These are phyloP conservation scores for Camelina sativa DNA, from an alignment of 345 rosid species.

Conservation along the genomic window DNA sequence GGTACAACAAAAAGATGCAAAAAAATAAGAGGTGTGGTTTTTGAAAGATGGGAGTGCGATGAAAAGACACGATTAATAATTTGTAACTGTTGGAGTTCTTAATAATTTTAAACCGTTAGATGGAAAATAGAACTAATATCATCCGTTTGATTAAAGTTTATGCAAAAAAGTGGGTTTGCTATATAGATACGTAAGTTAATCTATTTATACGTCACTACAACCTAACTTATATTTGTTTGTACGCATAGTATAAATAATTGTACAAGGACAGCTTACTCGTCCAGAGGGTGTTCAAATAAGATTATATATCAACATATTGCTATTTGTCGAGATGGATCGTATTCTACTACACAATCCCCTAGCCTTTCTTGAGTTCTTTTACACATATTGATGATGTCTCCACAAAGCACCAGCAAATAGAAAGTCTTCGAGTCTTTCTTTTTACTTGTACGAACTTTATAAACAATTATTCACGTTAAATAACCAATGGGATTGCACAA, in stretches of 20 bases:
- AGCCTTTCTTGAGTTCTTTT: background rate
- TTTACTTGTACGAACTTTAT: constrained; percentile 16
- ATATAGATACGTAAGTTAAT: background rate
- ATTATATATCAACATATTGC: background rate
- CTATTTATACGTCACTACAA: background rate
- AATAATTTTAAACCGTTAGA: no score
- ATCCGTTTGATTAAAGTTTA: no score
- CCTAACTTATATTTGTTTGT: background rate
- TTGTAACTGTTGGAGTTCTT: no score
- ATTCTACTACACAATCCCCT: background rate
- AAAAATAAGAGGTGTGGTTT: no score
- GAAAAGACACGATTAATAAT: no score
- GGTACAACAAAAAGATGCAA: no score
- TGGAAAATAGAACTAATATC: no score
- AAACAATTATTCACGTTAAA: constrained; percentile 12
- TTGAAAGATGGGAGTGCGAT: no score
- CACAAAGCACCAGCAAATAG: constrained; percentile 19
- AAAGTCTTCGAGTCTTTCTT: constrained; percentile 1
- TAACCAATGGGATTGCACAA: constrained; percentile 28
- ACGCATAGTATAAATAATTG: background rate
- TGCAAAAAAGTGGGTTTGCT: no score
- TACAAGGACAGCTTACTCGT: background rate
- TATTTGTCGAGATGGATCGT: background rate
- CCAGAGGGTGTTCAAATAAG: background rate
- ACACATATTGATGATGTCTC: constrained; percentile 15